Percentiles rank a stretch among this genome's conserved stretches.
phyloP scores from a whole-genome alignment of 176 grass and related monocot species.

The Avena sativa region DNA sequence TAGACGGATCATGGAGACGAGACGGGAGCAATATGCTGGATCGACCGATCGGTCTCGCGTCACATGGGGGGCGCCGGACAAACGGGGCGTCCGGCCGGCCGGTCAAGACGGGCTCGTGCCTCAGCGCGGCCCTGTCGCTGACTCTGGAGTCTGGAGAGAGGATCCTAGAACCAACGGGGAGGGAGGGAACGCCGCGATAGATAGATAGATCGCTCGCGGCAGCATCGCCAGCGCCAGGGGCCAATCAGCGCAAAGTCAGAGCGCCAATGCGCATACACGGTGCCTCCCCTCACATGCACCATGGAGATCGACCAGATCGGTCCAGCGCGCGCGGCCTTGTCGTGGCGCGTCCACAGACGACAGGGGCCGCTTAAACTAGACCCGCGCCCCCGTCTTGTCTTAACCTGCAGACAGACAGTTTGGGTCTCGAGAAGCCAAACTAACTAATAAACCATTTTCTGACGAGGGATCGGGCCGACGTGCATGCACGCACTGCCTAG shows the following conservation, averaged over 20 bases:
- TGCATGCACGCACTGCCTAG: constrained; percentile 8
- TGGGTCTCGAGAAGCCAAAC: constrained; percentile 46
- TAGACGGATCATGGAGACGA: background rate
- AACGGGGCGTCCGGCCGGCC: background rate
- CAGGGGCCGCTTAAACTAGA: background rate
- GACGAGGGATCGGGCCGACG: background rate
- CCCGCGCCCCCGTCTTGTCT: constrained; percentile 10
- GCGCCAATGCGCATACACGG: background rate
- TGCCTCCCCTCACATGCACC: background rate
- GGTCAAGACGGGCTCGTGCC: constrained; percentile 23
- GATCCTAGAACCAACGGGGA: constrained; percentile 24
- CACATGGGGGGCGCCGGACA: constrained; percentile 37
- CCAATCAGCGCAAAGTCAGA: constrained; percentile 54
- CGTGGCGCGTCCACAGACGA: constrained; percentile 33
- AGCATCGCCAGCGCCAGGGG: background rate
- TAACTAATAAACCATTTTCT: background rate
- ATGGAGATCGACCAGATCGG: background rate
- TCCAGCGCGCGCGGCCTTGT: background rate
- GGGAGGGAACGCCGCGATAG: background rate
- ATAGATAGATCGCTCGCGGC: background rate
- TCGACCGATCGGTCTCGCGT: background rate
- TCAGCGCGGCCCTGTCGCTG: constrained; percentile 44
- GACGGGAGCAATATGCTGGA: background rate
- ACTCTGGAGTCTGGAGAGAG: background rate
- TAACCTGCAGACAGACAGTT: constrained; percentile 42